A percentile compares a stretch with the other conserved stretches of the same genome.
Evolutionary conservation across 1,139 yeast species (phyloP).

Genomic region (Scheffersomyces illinoinensis): DNA sequence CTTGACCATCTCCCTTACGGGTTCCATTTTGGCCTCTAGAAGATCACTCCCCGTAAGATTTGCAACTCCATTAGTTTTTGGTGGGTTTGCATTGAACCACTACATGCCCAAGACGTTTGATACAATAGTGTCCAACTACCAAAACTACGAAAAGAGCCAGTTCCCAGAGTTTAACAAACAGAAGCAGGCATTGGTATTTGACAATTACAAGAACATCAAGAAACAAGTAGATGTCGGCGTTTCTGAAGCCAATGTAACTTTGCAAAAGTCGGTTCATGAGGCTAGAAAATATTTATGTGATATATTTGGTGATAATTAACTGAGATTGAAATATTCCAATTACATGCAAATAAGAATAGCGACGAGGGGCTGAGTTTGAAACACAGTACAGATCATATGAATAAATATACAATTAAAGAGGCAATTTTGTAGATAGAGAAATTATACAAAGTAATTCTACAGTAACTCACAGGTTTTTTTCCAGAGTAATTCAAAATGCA

Average conservation of each 20-base stretch:
- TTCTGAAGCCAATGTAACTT: conserved; percentile 12
- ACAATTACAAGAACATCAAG: conserved; percentile 13
- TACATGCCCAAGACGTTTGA: conserved; percentile 39
- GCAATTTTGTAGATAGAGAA: neutral
- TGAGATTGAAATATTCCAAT: too few species aligned
- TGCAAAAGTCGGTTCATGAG: conserved; percentile 27
- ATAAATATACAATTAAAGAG: too few species aligned
- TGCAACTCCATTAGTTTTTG: conserved; percentile 50
- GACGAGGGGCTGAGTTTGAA: too few species aligned
- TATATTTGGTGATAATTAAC: conserved; percentile 13
- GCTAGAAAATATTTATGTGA: conserved; percentile 26
- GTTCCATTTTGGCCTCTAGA: conserved; percentile 53
- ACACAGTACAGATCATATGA: too few species aligned
- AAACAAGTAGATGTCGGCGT: conserved; percentile 8
- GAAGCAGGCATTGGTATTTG: conserved; percentile 14
- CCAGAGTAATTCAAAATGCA: neutral
- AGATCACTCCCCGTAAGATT: conserved; percentile 52
- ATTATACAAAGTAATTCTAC: neutral
- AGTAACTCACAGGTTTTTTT: too few species aligned
- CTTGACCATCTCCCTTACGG: conserved; percentile 54
- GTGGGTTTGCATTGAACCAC: conserved; percentile 39
- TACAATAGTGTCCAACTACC: conserved; percentile 13
- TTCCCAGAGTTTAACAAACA: conserved; percentile 13
- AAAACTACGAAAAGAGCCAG: conserved; percentile 9
- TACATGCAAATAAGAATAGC: too few species aligned